Conservation (phyloP, 495 filamentous ascomycete genomes). For the Aspergillus nidulans region DNA sequence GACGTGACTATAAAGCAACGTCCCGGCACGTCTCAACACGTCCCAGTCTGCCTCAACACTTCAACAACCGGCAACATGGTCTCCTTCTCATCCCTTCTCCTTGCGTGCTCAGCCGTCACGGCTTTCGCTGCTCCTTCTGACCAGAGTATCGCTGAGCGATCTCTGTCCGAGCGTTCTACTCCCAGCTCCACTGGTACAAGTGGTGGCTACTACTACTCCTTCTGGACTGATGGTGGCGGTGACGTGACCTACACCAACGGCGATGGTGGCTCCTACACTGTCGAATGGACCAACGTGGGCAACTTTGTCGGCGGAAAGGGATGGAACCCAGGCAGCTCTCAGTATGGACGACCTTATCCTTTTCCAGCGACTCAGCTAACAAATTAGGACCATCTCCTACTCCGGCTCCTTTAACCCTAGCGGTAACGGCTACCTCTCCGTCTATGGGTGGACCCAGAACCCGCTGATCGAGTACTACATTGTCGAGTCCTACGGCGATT, state of each 20-base stretch:
- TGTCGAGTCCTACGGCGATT: slow-evolving; percentile 54
- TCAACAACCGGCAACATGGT: slow-evolving; percentile 36
- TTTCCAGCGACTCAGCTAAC: neutral
- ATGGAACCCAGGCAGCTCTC: slow-evolving; percentile 49
- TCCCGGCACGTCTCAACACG: no score
- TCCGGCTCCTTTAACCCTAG: slow-evolving; percentile 50
- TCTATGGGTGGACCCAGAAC: slow-evolving; percentile 61
- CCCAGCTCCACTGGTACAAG: slow-evolving; percentile 41
- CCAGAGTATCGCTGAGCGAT: slow-evolving; percentile 1
- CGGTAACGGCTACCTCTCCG: slow-evolving; percentile 55
- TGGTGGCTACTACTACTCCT: slow-evolving; percentile 59
- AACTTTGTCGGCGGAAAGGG: slow-evolving; percentile 64
- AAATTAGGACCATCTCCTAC: slow-evolving; percentile 48
- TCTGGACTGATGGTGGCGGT: slow-evolving; percentile 56
- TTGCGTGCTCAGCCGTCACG: slow-evolving; percentile 31
- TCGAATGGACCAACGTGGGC: slow-evolving; percentile 49
- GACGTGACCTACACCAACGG: slow-evolving; percentile 56
- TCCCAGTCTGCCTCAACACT: no score
- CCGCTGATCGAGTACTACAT: slow-evolving; percentile 65
- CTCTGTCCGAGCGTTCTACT: slow-evolving; percentile 23
- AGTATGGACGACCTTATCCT: slow-evolving; percentile 21
- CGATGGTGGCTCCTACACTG: slow-evolving; percentile 49
- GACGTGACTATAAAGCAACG: neutral
- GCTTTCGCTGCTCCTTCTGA: slow-evolving; percentile 41
- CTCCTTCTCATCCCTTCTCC: slow-evolving; percentile 37